Base-by-base conservation (phyloP, 768 basidiomycete species). In the Mycena vulgaris region DNA sequence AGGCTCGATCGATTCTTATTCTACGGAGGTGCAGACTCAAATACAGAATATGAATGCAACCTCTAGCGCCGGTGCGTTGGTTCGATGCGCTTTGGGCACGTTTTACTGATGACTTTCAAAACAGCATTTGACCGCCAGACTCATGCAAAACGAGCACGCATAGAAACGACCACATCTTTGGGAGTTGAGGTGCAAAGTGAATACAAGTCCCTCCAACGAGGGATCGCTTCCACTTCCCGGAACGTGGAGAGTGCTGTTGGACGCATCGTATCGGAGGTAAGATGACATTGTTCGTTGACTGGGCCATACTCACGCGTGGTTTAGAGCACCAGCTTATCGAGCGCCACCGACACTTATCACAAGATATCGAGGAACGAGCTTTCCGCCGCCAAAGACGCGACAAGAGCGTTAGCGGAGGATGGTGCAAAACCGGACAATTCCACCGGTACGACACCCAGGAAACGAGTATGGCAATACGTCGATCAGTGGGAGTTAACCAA, bases 381-480 rank as follows among this genome's bases (percentile, higher is more conserved):
- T 8, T 75, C 83, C 6, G 78, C 83, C 6, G 78, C 93, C 25
- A 87, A 87, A 49, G 81, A 85, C 25, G 86, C 87, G 2, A 87
- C 86, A 3, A 82, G 85, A 33, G 80, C 83, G 17, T 80, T 95
- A 25, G 77, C 85, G 9, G 87, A 89, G 31, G 83, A 90, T 63
- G 93, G 90, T 11, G 83, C 87, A 10, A 86, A 82, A 64, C 89
- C 89, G 63, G 95, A 95, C 75, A 76, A 81, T 25, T 81, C 92
- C 1, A 93, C 91, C 17, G 95, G 95, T 7, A 81, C 81, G 62
- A 96, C 95, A 4, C 95, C 95, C 39, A 89, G 88, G 52, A 95
- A 94, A 83, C 90, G 93, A 35, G 79, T 80, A 33, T 93, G 92
- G 90, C 83, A 91, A 68, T 91, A 91, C 68, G 83, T 85, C 8